Evolutionary conservation across 306 rosid genomes (phyloP).

Genomic region (Gynostemma pentaphyllum): DNA sequence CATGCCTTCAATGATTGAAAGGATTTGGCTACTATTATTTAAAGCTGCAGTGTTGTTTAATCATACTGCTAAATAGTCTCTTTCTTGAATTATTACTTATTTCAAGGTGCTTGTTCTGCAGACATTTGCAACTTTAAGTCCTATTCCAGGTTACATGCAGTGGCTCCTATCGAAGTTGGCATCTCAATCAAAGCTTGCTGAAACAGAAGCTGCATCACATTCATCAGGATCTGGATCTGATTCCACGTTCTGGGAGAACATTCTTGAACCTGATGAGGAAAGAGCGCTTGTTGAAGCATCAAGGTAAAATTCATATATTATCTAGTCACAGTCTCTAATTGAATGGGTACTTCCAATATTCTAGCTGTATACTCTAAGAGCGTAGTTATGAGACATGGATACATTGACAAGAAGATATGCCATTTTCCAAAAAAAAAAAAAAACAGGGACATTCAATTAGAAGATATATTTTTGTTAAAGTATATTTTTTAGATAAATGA

Average conservation of each 20-base stretch:
- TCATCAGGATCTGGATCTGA: constrained; percentile 28
- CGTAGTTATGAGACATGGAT: too few species aligned
- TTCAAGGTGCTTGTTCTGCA: constrained; percentile 15
- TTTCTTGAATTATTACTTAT: background rate
- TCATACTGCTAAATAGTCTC: background rate
- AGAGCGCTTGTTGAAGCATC: constrained; percentile 47
- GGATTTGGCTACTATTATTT: background rate
- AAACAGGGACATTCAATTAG: too few species aligned
- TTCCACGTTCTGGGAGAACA: constrained; percentile 69
- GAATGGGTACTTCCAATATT: background rate
- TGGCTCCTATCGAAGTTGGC: constrained; percentile 88
- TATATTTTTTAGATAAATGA: too few species aligned
- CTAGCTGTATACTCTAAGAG: too few species aligned
- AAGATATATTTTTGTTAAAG: too few species aligned
- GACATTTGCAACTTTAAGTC: constrained; percentile 93
- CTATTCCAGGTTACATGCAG: constrained; percentile 86
- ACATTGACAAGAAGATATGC: too few species aligned
- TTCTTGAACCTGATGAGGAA: constrained; percentile 74
- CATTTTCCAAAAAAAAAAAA: too few species aligned
- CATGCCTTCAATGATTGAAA: background rate
- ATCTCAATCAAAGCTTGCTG: constrained; percentile 48
- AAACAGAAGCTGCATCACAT: constrained; percentile 33
- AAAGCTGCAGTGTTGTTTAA: background rate
- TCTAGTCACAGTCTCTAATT: background rate
- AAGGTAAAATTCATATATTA: constrained; percentile 25